Evolutionary conservation across 2,329 filamentous ascomycete species (phyloP).

Genomic region (Fusarium vanettenii): DNA sequence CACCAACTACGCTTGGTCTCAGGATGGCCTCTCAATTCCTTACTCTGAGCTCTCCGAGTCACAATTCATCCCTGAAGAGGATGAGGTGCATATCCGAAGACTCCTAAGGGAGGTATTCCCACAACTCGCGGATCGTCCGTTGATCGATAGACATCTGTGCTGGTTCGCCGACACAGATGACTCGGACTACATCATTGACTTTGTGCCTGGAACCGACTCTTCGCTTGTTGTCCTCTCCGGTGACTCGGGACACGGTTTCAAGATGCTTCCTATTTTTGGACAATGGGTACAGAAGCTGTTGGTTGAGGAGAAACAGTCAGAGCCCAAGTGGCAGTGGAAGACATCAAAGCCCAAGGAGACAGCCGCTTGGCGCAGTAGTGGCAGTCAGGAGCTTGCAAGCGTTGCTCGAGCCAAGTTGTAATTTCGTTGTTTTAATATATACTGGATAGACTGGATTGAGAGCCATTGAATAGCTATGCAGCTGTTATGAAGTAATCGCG

Average conservation of each 20-base stretch:
- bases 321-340: conserved; percentile 32
- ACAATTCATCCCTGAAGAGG: conserved; percentile 30
- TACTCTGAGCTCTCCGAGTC: conserved; percentile 8
- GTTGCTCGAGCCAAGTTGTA: conserved; percentile 26
- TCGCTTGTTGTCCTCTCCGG: conserved; percentile 17
- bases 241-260: conserved; percentile 24
- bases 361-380: conserved; percentile 28
- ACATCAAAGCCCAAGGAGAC: conserved; percentile 18
- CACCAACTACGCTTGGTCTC: conserved; percentile 26
- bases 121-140: conserved; percentile 1
- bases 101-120: conserved; percentile 21
- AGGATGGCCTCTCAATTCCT: conserved; percentile 19
- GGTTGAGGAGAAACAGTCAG: conserved; percentile 7
- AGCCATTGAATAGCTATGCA: not conserved
- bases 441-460: not conserved
- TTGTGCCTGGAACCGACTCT: conserved; percentile 17
- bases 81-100: conserved; percentile 18
- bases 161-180: conserved; percentile 33
- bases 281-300: conserved; percentile 21
- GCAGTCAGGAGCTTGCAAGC: conserved; percentile 24
- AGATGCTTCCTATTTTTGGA: conserved; percentile 30
- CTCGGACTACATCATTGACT: conserved; percentile 32
- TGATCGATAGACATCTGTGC: conserved; percentile 26
- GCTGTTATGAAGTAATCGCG: not conserved
- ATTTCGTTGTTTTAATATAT: not conserved